Conservation (phyloP, 169 alveolate genomes). For the Plasmodium gallinaceum region DNA sequence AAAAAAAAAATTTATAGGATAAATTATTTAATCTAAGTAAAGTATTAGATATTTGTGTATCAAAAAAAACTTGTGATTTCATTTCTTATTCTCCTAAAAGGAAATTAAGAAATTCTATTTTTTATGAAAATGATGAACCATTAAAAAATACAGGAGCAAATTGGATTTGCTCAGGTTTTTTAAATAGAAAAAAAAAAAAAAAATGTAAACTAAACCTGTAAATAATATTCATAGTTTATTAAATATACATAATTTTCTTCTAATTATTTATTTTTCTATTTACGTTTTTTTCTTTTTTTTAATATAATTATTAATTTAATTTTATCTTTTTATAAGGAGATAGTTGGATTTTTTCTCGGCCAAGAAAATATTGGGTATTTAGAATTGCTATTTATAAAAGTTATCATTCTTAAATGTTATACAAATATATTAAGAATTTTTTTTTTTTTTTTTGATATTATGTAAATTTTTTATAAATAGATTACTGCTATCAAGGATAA, state of each 20-base stretch:
- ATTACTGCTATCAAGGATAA: constrained; percentile 48
- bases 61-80: constrained; percentile 46
- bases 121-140: constrained; percentile 48
- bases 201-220: not conserved
- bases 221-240: not conserved
- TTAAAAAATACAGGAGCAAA: constrained; percentile 53
- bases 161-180: constrained; percentile 57
- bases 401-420: not conserved
- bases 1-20: constrained; percentile 37
- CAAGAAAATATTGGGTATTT: constrained; percentile 53
- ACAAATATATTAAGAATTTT: not conserved
- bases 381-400: not conserved
- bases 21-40: constrained; percentile 33
- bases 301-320: not conserved
- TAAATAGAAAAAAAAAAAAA: not conserved
- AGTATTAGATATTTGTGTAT: constrained; percentile 45
- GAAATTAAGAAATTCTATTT: constrained; percentile 42
- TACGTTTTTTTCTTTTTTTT: not conserved
- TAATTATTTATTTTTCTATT: not conserved
- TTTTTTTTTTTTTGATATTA: constrained; percentile 11
- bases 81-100: constrained; percentile 51
- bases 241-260: not conserved
- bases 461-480: constrained; percentile 18
- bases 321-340: constrained; percentile 35
- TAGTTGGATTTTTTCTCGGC: constrained; percentile 61